phyloP scores from a whole-genome alignment of 2,329 filamentous ascomycete species.

The Xylariales sp. region DNA sequence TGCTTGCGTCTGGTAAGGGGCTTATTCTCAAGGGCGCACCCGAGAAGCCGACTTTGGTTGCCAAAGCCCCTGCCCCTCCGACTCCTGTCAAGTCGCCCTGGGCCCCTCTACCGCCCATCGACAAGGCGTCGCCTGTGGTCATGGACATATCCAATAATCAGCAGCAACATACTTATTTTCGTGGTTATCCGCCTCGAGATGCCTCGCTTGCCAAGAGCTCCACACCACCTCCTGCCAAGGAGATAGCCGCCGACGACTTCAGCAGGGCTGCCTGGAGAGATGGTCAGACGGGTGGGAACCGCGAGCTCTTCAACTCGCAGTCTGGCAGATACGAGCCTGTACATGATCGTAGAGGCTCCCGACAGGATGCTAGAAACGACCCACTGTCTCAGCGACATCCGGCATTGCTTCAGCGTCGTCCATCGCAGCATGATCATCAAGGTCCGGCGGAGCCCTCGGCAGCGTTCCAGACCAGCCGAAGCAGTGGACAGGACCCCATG shows the following conservation, averaged over 20 bases:
- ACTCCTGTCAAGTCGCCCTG: slow-evolving; percentile 84
- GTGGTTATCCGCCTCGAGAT: slow-evolving; percentile 49
- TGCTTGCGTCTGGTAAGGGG: slow-evolving; percentile 52
- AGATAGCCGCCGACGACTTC: slow-evolving; percentile 93
- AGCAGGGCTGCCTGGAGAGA: slow-evolving; percentile 80
- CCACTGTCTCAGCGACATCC: slow-evolving; percentile 59
- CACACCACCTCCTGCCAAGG: slow-evolving; percentile 58
- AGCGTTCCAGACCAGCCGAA: slow-evolving; percentile 76
- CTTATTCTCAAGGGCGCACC: slow-evolving; percentile 62
- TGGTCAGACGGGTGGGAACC: slow-evolving; percentile 53
- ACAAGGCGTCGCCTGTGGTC: slow-evolving; percentile 67
- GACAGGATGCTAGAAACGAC: slow-evolving; percentile 64
- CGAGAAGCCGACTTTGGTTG: slow-evolving; percentile 68
- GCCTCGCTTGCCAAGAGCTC: slow-evolving; percentile 49
- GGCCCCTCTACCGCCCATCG: slow-evolving; percentile 80
- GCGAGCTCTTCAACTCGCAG: slow-evolving; percentile 91
- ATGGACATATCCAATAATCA: slow-evolving; percentile 44
- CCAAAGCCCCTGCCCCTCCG: slow-evolving; percentile 63
- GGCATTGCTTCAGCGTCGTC: slow-evolving; percentile 73
- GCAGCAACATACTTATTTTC: slow-evolving; percentile 22
- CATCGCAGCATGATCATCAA: slow-evolving; percentile 54
- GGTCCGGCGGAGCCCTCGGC: slow-evolving; percentile 77
- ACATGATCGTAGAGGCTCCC: slow-evolving; percentile 67
- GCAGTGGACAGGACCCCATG: slow-evolving; percentile 54
- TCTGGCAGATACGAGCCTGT: slow-evolving; percentile 91